A percentile compares a stretch with the other conserved stretches of the same genome.
Evolutionary conservation across 371 early-diverging fungal genomes (phyloP).

Genomic region (Mortierella sp.): DNA sequence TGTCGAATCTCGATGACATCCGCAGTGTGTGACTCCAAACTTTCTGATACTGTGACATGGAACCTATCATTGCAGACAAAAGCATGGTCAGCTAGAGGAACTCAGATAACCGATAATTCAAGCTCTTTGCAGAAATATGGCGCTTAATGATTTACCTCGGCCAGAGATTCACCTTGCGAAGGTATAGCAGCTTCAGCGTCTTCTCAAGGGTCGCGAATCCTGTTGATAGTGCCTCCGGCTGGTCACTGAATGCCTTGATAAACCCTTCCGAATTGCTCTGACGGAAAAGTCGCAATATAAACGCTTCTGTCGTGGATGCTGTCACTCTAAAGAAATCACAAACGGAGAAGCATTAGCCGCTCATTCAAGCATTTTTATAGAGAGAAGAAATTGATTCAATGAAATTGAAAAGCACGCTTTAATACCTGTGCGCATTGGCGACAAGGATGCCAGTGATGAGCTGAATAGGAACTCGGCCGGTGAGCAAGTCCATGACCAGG

Average conservation of each 20-base stretch:
- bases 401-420: not conserved
- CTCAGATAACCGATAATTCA: not conserved
- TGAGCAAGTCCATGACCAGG: conserved; percentile 95
- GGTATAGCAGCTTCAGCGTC: conserved; percentile 81
- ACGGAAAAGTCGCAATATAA: conserved; percentile 86
- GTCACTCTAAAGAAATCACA: conserved; percentile 66
- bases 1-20: conserved; percentile 87
- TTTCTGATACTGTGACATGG: conserved; percentile 76
- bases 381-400: no score
- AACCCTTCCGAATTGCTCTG: conserved; percentile 88
- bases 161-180: conserved; percentile 91
- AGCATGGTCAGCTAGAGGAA: not conserved
- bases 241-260: conserved; percentile 95
- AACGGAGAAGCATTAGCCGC: no score
- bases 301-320: conserved; percentile 88
- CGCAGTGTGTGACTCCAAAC: conserved; percentile 65
- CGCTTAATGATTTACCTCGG: conserved; percentile 75
- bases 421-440: conserved; percentile 87
- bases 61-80: conserved; percentile 64
- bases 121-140: not conserved
- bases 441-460: conserved; percentile 91
- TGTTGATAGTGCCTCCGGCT: conserved; percentile 78
- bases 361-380: no score
- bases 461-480: conserved; percentile 80
- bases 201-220: conserved; percentile 92